Evolutionary conservation across 345 rosid genomes (phyloP).

Genomic region (Populus deltoides): DNA sequence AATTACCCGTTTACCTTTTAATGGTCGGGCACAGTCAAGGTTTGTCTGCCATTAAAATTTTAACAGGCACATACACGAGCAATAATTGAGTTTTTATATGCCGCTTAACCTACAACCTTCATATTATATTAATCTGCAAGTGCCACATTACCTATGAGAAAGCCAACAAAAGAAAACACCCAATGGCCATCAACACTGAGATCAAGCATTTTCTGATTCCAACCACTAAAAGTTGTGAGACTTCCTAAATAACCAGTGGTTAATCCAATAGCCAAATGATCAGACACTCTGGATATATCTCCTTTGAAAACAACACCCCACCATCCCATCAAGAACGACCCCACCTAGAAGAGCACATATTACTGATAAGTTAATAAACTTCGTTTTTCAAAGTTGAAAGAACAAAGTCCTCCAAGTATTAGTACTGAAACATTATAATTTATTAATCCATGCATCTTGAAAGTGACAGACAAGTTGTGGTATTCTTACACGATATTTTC

Average conservation of each 20-base stretch:
- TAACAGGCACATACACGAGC: neutral
- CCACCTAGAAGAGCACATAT: conserved; percentile 41
- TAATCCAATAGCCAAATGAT: conserved; percentile 69
- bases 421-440: neutral
- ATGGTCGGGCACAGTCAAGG: neutral
- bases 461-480: neutral
- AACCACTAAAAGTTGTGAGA: conserved; percentile 94
- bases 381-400: neutral
- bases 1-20: neutral
- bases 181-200: conserved; percentile 70
- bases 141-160: conserved; percentile 55
- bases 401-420: neutral
- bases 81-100: neutral
- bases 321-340: conserved; percentile 99
- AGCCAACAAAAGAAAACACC: conserved; percentile 61
- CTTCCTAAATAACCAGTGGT: conserved; percentile 90
- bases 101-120: neutral
- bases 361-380: neutral
- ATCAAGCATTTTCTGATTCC: conserved; percentile 97
- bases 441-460: neutral
- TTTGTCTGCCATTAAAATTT: neutral
- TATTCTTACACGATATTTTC: neutral
- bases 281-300: conserved; percentile 59
- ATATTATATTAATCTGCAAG: neutral
- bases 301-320: conserved; percentile 77